A percentile compares a stretch with the other conserved stretches of the same genome.
phyloP scores from a whole-genome alignment of 2,329 filamentous ascomycete species.

The Stromatinia cepivora region DNA sequence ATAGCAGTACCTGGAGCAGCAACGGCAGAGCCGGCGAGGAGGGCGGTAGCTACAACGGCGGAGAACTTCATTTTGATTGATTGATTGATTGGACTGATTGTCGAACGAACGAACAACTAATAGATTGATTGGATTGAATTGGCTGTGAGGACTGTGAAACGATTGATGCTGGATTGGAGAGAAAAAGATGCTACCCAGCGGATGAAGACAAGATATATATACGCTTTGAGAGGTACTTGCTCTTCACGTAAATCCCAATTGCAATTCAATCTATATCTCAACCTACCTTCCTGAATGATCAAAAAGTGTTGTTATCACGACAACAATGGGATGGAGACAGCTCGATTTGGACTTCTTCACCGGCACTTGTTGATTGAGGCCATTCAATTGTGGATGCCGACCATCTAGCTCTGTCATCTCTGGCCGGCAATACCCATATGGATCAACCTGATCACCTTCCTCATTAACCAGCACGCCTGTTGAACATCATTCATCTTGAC shows the following conservation, averaged over 20 bases:
- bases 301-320: conserved; percentile 7
- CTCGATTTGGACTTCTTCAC: conserved; percentile 18
- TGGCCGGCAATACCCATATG: conserved; percentile 3
- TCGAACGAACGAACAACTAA: conserved; percentile 13
- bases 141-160: conserved; percentile 12
- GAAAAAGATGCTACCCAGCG: conserved; percentile 3
- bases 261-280: background rate
- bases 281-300: conserved; percentile 23
- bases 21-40: conserved; percentile 46
- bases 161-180: conserved; percentile 22
- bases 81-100: conserved; percentile 1
- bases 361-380: background rate
- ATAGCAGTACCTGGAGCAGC: conserved; percentile 49
- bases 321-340: background rate
- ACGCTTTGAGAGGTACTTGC: background rate
- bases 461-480: background rate
- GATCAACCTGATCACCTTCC: conserved; percentile 20
- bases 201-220: conserved; percentile 21
- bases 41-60: conserved; percentile 40
- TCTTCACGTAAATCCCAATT: background rate
- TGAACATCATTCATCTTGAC: conserved; percentile 1
- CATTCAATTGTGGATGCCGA: conserved; percentile 7
- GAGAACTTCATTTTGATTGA: conserved; percentile 52
- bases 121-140: conserved; percentile 10
- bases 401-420: conserved; percentile 1